Evolutionary conservation across 75 land plant species (phyloP), one percentile per base, ranked within the genome.

Genomic region (Cunninghamia lanceolata): DNA sequence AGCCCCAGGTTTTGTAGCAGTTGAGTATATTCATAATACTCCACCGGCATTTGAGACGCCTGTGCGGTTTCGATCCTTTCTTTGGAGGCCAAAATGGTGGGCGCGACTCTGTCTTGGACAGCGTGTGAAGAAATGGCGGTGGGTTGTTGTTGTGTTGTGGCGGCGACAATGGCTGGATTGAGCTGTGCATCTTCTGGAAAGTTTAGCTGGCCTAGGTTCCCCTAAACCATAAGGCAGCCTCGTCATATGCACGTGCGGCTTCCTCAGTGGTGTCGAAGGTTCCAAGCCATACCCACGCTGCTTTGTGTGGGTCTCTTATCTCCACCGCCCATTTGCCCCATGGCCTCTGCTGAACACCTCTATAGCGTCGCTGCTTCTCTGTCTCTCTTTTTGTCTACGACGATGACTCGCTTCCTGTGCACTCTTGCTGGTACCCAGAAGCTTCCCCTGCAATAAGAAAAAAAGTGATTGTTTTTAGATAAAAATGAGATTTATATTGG

Each of bases 251-350:
- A 0, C 46, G 34, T 34, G 83, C 83, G 30, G 83, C 83, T 10
- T 82, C 52, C 47, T 82, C 83, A 4, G 83, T 47, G 0, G 83
- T 82, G 6, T 82, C 83, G 52, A 82, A 82, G 13, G 83, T 43
- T 38, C 83, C 83, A 17, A 82, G 83, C 83, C 83, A 82, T 5
- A 82, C 52, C 0, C 83, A 47, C 46, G 52, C 83, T 30, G 52
- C 83, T 19, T 82, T 43, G 32, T 82, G 83, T 30, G 83, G 83
- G 52, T 82, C 83, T 43, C 83, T n/a, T 9, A 82, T 82, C 43
- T 82, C 83, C 46, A 47, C 83, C 5, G 83, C 83, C 83, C 83
- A 82, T 3, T 82, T 82, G 11, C 83, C 83, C 52, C 52, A 82
- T 38, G 83, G 83, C 3, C 83, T 43, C 83, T 82, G 83, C 11